Evolutionary conservation across 1,139 yeast species (phyloP).

Genomic region (Hemisphaericaspora xylofermentans): DNA sequence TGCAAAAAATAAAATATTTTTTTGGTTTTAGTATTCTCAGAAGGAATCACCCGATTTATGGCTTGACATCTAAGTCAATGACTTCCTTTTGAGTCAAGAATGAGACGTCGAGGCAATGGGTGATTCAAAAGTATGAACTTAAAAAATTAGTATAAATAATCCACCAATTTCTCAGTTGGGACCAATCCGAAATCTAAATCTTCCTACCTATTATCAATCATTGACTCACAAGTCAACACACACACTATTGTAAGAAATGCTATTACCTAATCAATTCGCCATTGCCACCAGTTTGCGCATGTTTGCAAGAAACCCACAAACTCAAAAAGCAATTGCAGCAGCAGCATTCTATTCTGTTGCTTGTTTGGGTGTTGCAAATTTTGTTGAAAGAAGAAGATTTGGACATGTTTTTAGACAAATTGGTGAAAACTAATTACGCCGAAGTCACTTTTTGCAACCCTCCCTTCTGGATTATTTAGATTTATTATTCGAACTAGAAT

Average conservation of each 20-base stretch:
- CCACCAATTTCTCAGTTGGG: no score
- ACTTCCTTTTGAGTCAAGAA: no score
- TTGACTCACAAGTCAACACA: background rate
- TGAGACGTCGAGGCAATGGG: no score
- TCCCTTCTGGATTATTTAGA: no score
- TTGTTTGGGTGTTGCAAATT: conserved; percentile 11
- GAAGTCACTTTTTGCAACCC: no score
- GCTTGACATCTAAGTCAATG: background rate
- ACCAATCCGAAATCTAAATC: no score
- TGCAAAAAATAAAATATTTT: background rate
- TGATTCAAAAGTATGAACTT: no score
- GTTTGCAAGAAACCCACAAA: conserved; percentile 5
- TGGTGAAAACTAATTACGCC: conserved; percentile 8
- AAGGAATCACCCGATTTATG: background rate
- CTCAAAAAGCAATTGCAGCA: conserved; percentile 12
- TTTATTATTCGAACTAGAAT: no score
- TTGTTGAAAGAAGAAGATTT: conserved; percentile 12
- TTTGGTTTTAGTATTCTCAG: background rate
- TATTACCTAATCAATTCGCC: conserved; percentile 5
- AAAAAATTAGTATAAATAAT: no score
- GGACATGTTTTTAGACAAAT: conserved; percentile 14
- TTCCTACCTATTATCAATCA: background rate
- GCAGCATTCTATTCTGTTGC: conserved; percentile 13
- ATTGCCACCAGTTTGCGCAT: conserved; percentile 4
- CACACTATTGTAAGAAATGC: conserved; percentile 1